A percentile compares a stretch with the other conserved stretches of the same genome.
Conservation (phyloP, 2,329 filamentous ascomycete species). For the Alternaria sp. region DNA sequence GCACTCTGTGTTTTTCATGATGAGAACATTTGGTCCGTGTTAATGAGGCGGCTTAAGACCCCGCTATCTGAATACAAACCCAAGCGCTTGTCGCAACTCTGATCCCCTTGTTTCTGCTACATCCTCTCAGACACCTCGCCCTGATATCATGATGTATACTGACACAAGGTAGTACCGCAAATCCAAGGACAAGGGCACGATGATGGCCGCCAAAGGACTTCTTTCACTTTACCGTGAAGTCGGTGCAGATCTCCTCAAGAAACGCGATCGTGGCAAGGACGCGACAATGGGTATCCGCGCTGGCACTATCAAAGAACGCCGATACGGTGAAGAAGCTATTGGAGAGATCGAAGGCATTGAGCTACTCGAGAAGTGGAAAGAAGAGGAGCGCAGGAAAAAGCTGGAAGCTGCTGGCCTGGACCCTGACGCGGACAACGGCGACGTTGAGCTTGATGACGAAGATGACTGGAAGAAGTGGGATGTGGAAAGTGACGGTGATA, state of each 20-base stretch:
- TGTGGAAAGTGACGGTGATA: conserved; percentile 65
- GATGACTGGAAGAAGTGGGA: conserved; percentile 68
- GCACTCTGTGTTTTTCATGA: conserved; percentile 63
- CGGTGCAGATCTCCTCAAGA: conserved; percentile 86
- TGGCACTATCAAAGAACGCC: conserved; percentile 77
- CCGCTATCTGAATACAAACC: conserved; percentile 80
- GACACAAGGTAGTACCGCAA: conserved; percentile 72
- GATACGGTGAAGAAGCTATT: conserved; percentile 81
- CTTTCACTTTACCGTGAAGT: conserved; percentile 92
- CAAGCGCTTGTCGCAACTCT: conserved; percentile 82
- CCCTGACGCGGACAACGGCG: conserved; percentile 67
- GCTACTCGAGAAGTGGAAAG: conserved; percentile 90
- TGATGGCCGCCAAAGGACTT: conserved; percentile 96
- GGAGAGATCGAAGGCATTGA: conserved; percentile 95
- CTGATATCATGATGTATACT: background rate
- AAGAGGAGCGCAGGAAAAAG: conserved; percentile 82
- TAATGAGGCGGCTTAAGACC: conserved; percentile 94
- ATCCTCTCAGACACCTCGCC: conserved; percentile 6
- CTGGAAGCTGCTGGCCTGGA: conserved; percentile 73
- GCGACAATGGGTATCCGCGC: conserved; percentile 82
- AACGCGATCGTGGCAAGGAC: conserved; percentile 89
- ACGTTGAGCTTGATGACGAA: conserved; percentile 68
- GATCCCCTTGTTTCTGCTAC: conserved; percentile 47
- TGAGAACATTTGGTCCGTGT: conserved; percentile 96
- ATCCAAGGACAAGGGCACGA: conserved; percentile 98